Conservation (phyloP, 2,329 filamentous ascomycete species). For the Epichloe typhina region DNA sequence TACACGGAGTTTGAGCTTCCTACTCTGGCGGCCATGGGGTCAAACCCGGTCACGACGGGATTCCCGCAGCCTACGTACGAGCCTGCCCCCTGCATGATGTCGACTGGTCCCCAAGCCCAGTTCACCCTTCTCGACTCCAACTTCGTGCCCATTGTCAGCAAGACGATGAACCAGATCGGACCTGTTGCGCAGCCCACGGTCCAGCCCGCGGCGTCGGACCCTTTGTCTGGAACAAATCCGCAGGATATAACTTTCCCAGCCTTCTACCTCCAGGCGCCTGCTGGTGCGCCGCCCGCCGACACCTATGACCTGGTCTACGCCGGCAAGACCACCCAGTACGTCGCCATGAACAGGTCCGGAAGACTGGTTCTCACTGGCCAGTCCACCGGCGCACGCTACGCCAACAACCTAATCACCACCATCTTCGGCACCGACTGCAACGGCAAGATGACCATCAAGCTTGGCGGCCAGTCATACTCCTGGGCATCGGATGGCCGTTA, state of each 20-base stretch:
- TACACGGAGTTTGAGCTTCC: not conserved
- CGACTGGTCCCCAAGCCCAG: not conserved
- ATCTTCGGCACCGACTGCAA: slow-evolving; percentile 1
- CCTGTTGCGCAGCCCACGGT: not conserved
- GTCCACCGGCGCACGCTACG: not conserved
- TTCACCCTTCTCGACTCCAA: not conserved
- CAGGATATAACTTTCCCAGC: not conserved
- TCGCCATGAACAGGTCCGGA: not conserved
- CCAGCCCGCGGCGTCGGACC: not conserved
- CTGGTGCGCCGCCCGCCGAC: not conserved
- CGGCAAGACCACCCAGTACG: not conserved
- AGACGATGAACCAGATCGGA: not conserved
- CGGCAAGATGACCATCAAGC: not conserved
- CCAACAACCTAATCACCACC: not conserved
- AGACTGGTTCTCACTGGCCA: not conserved
- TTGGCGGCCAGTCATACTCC: not conserved
- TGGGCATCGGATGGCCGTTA: not conserved
- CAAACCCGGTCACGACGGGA: not conserved
- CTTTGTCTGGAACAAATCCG: not conserved
- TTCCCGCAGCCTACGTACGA: not conserved
- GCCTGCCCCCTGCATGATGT: not conserved
- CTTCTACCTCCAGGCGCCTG: not conserved
- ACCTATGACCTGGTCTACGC: not conserved
- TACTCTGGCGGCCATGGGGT: not conserved
- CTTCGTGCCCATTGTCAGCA: not conserved